Percentiles rank a stretch among this genome's conserved stretches.
These are phyloP conservation scores for Eruca vesicaria DNA, from an alignment of 441 rosid species.

Conservation along the genomic window DNA sequence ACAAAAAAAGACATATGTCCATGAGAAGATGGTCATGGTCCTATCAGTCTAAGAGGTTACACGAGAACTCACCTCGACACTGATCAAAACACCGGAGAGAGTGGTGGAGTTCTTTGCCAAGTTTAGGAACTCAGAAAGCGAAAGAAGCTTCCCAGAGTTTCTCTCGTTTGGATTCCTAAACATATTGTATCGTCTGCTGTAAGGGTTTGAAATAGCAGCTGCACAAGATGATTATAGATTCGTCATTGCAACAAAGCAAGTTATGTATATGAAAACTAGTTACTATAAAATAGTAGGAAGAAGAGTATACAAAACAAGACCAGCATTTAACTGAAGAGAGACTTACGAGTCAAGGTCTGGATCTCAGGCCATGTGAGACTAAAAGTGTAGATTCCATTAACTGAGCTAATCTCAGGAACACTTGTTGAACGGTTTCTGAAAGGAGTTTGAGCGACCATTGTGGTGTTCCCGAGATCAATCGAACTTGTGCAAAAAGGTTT, in stretches of 20 bases:
- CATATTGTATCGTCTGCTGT: not conserved
- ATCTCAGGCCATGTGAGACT: conserved; percentile 65
- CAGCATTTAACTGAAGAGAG: no score
- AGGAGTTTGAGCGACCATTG: conserved; percentile 37
- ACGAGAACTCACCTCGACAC: conserved; percentile 56
- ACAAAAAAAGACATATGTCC: not conserved
- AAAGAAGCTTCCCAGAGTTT: conserved; percentile 46
- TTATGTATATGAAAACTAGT: conserved; percentile 1
- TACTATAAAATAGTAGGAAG: not conserved
- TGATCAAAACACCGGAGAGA: conserved; percentile 63
- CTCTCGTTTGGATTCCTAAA: conserved; percentile 51
- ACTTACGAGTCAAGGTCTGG: conserved; percentile 57
- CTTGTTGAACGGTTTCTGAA: conserved; percentile 30
- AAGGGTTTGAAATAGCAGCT: conserved; percentile 64
- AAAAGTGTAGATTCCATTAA: conserved; percentile 53
- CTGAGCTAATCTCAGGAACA: conserved; percentile 40
- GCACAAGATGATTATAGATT: conserved; percentile 19
- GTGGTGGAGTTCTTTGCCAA: conserved; percentile 54
- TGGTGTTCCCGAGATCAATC: conserved; percentile 51
- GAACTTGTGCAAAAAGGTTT: conserved; percentile 61
- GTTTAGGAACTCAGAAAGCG: conserved; percentile 55
- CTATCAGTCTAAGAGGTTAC: not conserved
- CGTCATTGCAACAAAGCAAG: not conserved
- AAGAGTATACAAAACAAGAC: conserved; percentile 4
- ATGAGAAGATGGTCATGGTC: not conserved